Conservation (phyloP, 176 grass and related monocot genomes). For the Calamus simplicifolius region DNA sequence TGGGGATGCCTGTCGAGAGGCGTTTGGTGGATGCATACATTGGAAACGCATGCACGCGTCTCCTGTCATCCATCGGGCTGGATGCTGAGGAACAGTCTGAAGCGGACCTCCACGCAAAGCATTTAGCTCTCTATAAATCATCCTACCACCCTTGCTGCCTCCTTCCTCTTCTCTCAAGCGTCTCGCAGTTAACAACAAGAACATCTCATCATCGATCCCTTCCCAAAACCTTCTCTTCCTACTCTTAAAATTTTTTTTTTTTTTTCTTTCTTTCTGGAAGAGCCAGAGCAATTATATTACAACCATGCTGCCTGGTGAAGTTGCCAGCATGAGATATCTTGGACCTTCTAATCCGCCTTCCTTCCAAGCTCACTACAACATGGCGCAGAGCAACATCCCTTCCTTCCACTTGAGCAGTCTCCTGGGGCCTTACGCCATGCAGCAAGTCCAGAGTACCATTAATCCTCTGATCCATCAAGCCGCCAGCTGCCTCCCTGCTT, state of each 20-base stretch:
- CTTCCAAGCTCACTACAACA: slow-evolving; percentile 65
- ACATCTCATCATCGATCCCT: not conserved
- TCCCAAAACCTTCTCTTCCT: slow-evolving; percentile 25
- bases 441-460: slow-evolving; percentile 21
- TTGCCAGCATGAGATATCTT: slow-evolving; percentile 66
- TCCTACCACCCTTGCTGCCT: slow-evolving; percentile 25
- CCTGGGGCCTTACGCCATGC: not conserved
- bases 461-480: slow-evolving; percentile 33
- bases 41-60: not conserved
- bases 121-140: slow-evolving; percentile 62
- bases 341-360: slow-evolving; percentile 32
- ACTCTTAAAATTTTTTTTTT: not conserved
- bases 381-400: slow-evolving; percentile 27
- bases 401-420: slow-evolving; percentile 40
- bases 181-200: not conserved
- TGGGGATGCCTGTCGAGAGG: slow-evolving; percentile 14
- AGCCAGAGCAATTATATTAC: too few species aligned
- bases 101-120: not conserved
- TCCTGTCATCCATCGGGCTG: slow-evolving; percentile 2
- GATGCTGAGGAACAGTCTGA: not conserved
- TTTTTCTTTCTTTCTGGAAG: slow-evolving; percentile 5
- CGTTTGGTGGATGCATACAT: slow-evolving; percentile 10
- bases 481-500: slow-evolving; percentile 21
- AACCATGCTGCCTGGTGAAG: slow-evolving; percentile 72
- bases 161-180: slow-evolving; percentile 22